These are phyloP conservation scores for Cutaneotrichosporon mucoides DNA, from an alignment of 1,284 basidiomycete species.

Conservation along the genomic window DNA sequence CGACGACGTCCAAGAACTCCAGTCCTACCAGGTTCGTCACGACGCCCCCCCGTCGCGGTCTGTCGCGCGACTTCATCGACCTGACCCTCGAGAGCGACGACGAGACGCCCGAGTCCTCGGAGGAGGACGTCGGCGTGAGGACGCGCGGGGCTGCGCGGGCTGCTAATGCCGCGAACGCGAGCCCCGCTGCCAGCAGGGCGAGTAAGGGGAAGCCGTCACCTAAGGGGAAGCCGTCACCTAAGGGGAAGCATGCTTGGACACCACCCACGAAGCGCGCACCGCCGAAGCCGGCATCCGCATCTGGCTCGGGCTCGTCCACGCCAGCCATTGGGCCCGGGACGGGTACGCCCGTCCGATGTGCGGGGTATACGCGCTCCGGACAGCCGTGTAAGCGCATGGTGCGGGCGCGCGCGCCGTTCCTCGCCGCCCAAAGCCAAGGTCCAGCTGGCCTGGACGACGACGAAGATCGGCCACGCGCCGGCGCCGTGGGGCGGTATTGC, in stretches of 20 bases:
- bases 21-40: neutral
- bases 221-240: no score
- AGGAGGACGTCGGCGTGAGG: neutral
- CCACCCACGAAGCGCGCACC: neutral
- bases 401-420: constrained; percentile 32
- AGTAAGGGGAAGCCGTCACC: no score
- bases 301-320: neutral
- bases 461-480: constrained; percentile 9
- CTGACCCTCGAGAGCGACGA: constrained; percentile 10
- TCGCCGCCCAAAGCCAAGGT: constrained; percentile 8
- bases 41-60: neutral
- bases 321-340: neutral
- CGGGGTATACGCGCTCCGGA: constrained; percentile 45
- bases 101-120: constrained; percentile 3
- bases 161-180: no score
- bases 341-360: constrained; percentile 28
- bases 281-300: neutral
- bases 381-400: constrained; percentile 45
- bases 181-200: neutral
- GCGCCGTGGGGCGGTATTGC: constrained; percentile 38
- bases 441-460: constrained; percentile 7
- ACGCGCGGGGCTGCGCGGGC: neutral
- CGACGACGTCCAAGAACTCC: neutral
- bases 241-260: no score
- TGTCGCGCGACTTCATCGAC: constrained; percentile 7